These are phyloP conservation scores for Cephalotrichum gorgonifer DNA, from an alignment of 2,329 filamentous ascomycete species.

Conservation along the genomic window DNA sequence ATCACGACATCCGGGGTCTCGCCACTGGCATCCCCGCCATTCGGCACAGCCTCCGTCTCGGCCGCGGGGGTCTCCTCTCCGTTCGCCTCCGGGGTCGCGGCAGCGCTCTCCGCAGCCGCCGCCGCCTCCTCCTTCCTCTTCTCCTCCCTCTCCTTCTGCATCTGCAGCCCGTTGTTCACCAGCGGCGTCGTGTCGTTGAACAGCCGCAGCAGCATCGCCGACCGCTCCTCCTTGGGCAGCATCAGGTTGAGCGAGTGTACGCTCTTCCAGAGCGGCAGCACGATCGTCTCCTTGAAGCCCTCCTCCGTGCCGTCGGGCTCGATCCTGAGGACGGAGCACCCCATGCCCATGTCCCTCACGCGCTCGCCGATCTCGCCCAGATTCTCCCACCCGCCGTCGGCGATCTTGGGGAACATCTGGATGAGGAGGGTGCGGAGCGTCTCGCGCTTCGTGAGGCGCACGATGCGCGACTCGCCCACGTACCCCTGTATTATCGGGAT, in stretches of 20 bases:
- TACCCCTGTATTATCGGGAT: constrained; percentile 86
- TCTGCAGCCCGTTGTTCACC: constrained; percentile 55
- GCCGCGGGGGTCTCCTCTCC: constrained; percentile 12
- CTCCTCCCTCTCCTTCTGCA: constrained; percentile 29
- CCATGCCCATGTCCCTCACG: constrained; percentile 71
- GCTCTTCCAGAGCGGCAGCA: constrained; percentile 89
- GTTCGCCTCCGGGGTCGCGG: constrained; percentile 10
- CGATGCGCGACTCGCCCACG: constrained; percentile 66
- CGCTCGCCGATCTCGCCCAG: constrained; percentile 83
- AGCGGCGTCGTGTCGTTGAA: constrained; percentile 84
- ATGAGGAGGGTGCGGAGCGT: constrained; percentile 76
- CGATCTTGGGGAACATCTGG: constrained; percentile 93
- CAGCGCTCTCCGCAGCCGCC: constrained; percentile 17
- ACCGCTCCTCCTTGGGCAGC: constrained; percentile 93
- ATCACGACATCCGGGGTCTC: constrained; percentile 9
- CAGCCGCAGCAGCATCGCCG: constrained; percentile 80
- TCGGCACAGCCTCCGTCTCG: constrained; percentile 8
- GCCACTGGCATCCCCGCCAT: constrained; percentile 6
- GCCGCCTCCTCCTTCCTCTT: constrained; percentile 23
- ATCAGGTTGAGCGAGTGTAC: constrained; percentile 89
- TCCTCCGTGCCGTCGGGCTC: constrained; percentile 59
- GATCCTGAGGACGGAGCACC: constrained; percentile 81
- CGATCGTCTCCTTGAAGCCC: constrained; percentile 64
- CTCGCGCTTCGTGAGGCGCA: constrained; percentile 64
- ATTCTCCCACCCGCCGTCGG: constrained; percentile 60